Conservation (phyloP, 2,329 filamentous ascomycete genomes). For the Colletotrichum tropicale region DNA sequence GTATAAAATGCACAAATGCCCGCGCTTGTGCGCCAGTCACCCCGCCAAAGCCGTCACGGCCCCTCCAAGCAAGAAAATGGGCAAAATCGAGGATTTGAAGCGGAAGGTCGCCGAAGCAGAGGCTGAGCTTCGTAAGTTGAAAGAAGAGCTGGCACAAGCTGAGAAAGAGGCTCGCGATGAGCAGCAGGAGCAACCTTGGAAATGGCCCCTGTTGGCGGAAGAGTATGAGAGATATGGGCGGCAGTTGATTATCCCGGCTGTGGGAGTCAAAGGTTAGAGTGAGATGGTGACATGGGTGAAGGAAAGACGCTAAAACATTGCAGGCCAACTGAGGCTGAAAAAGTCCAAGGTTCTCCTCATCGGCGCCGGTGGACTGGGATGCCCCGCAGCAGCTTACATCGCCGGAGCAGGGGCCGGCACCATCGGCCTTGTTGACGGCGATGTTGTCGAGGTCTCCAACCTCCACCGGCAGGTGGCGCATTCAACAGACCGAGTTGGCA, state of each 20-base stretch:
- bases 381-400: conserved; percentile 90
- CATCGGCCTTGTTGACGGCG: conserved; percentile 85
- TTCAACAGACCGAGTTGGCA: conserved; percentile 70
- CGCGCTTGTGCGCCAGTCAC: not conserved
- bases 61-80: conserved; percentile 32
- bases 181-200: conserved; percentile 34
- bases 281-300: accelerated
- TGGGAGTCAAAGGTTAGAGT: conserved; percentile 73
- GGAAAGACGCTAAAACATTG: not conserved
- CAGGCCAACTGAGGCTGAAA: conserved; percentile 79
- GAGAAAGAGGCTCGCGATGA: conserved; percentile 32
- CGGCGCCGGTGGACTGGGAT: conserved; percentile 88
- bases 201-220: conserved; percentile 72
- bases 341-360: conserved; percentile 77
- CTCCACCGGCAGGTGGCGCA: conserved; percentile 92
- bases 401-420: conserved; percentile 86
- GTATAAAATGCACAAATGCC: not conserved
- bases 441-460: conserved; percentile 87
- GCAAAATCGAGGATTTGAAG: conserved; percentile 44
- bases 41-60: not conserved
- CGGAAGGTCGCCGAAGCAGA: conserved; percentile 53
- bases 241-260: conserved; percentile 85
- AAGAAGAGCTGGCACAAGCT: conserved; percentile 45
- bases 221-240: conserved; percentile 90
- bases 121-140: conserved; percentile 49